Evolutionary conservation across 441 rosid genomes (phyloP).

Genomic region (Bruguiera hainesii): DNA sequence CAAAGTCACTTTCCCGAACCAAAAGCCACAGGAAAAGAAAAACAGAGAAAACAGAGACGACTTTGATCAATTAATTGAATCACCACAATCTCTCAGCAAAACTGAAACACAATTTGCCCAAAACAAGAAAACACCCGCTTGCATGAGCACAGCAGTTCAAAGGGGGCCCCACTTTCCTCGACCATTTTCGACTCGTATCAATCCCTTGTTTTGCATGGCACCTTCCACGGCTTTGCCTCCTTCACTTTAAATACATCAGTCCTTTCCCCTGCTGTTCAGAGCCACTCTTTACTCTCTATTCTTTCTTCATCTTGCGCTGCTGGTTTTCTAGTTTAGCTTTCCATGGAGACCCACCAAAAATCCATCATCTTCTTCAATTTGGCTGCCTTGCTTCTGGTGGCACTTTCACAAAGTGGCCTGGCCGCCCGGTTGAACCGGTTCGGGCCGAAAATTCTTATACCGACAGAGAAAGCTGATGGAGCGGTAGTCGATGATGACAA

Average conservation of each 20-base stretch:
- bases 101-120: background rate
- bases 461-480: slow-evolving; percentile 42
- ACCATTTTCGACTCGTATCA: slow-evolving; percentile 30
- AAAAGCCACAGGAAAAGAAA: background rate
- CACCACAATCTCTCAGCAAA: background rate
- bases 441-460: slow-evolving; percentile 52
- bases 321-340: background rate
- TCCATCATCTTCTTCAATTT: slow-evolving; percentile 8
- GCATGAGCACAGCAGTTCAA: background rate
- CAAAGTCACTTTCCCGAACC: no score
- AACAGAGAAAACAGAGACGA: background rate
- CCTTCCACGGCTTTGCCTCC: slow-evolving; percentile 6
- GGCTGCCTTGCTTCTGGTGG: slow-evolving; percentile 29
- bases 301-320: background rate
- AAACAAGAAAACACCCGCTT: background rate
- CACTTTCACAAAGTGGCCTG: slow-evolving; percentile 12
- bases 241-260: background rate
- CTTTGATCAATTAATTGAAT: no score
- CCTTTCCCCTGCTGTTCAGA: background rate
- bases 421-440: slow-evolving; percentile 33
- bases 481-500: slow-evolving; percentile 33
- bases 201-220: slow-evolving; percentile 43
- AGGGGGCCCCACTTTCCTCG: slow-evolving; percentile 24
- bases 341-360: slow-evolving; percentile 32
- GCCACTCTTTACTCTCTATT: background rate